These are phyloP conservation scores for Penstemon davidsonii DNA, from an alignment of 257 asterid genomes.

Conservation along the genomic window DNA sequence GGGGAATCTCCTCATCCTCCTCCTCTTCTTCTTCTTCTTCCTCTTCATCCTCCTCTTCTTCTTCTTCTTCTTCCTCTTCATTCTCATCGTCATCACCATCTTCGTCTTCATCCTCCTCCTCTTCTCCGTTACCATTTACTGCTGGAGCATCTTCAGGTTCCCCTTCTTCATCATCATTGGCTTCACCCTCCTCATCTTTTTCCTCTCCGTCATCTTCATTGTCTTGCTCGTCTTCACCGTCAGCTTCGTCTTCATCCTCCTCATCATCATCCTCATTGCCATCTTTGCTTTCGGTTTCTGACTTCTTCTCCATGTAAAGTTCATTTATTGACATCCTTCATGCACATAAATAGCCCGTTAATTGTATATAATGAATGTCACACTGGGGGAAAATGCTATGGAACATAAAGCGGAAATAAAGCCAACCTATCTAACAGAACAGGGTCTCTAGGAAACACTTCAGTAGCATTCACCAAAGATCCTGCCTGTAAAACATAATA, in stretches of 20 bases:
- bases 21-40: slow-evolving; percentile 5
- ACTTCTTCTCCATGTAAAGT: slow-evolving; percentile 27
- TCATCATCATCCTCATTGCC: slow-evolving; percentile 30
- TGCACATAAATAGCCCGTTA: not conserved
- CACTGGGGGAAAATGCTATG: not conserved
- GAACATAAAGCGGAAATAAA: not conserved
- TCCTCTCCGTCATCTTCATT: slow-evolving; percentile 24
- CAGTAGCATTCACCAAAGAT: slow-evolving; percentile 14
- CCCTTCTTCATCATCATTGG: slow-evolving; percentile 15
- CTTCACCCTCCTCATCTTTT: slow-evolving; percentile 22
- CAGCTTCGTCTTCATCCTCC: slow-evolving; percentile 12
- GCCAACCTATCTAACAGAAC: slow-evolving; percentile 25
- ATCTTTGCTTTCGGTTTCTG: slow-evolving; percentile 37
- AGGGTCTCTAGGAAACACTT: slow-evolving; percentile 17
- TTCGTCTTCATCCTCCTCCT: slow-evolving; percentile 21
- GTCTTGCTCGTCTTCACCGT: slow-evolving; percentile 25
- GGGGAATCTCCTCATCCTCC: slow-evolving; percentile 23
- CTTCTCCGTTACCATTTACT: slow-evolving; percentile 21
- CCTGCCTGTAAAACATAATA: slow-evolving; percentile 20
- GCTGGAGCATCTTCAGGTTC: slow-evolving; percentile 20
- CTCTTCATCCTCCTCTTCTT: slow-evolving; percentile 19
- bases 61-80: slow-evolving; percentile 26
- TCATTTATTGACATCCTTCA: slow-evolving; percentile 30
- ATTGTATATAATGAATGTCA: slow-evolving; percentile 9
- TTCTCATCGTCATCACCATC: slow-evolving; percentile 29